Base-by-base conservation (phyloP, 2,329 filamentous ascomycete species). In the Davidsoniella eucalypti region DNA sequence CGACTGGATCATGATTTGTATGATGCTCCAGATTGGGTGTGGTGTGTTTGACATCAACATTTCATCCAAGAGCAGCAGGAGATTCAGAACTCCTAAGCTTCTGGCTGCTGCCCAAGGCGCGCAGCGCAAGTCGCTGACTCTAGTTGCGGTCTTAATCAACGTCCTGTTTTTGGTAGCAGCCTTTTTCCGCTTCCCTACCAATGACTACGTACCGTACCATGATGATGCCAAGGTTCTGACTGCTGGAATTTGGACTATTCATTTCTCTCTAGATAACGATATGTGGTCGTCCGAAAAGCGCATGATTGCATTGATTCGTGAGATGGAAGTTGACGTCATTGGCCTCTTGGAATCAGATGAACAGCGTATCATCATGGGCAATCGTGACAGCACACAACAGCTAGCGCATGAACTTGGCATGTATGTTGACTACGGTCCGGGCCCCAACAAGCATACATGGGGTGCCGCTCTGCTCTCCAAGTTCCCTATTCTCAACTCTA, bases 351-450 rank as follows among this genome's bases (percentile, higher is more conserved):
- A 98, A 65, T 84, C 83, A 0, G 92, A 98, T 62, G 75, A 86
- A 36, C 92, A 98, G 67, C 85, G 90, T 57, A 94, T 98, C 67
- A 98, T 98, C 70, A 98, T 96, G 92, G 92, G 92, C 60, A 98
- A 96, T 67, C 84, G 92, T 57, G 92, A 98, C 63, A 84, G 86
- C 7, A 95, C 92, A 1, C 92, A 96, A 62, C 93, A 86, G 66
- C 75, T 98, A 7, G 88, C 92, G 17, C 90, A 96, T 63, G 88
- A 98, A 57, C 75, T 98, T 9, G 92, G 92, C 58, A 98, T 98
- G 92, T 98, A 95, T 61, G 88, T 93, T 46, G 92, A 98, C 68
- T 95, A 87, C 60, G 92, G 92, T 50, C 92, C 92, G 26, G 92
- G 92, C 2, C 92, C 92, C 5, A 94, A 98, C 74, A 98, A 96